Base-by-base conservation (phyloP, 192 early-diverging fungal species). In the Linnemannia hyalina region DNA sequence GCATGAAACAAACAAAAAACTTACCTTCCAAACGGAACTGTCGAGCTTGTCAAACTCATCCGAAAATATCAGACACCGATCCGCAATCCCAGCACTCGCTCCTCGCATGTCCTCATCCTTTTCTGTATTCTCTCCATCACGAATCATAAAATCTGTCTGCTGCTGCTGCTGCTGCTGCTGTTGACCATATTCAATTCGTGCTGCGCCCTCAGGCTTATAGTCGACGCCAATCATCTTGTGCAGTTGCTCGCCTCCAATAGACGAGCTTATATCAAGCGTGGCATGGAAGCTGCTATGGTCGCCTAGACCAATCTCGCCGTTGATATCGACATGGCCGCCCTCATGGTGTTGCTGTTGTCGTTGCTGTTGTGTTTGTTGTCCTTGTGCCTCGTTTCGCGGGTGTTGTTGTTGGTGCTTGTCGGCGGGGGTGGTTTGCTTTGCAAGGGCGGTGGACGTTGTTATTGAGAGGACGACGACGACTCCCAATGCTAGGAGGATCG, bases 11-110 rank as follows among this genome's bases (percentile, higher is more conserved):
- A 46, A 40, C 38, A 40, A 40, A 35, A 40, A 40, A 23, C 78
- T 78, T 73, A 86, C 78, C 75, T 41, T 73, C 84, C 84, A 81
- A 32, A 81, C 38, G 6, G 75, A 80, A 40, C 77, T 77, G 54
- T 86, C 79, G 63, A 86, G 42, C n/a, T 40, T 73, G n/a, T 86
- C 84, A 81, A 86, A 86, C 41, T 86, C 80, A 36, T 86, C 84
- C 36, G 42, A 47, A 41, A 86, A 86, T 3, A 86, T 0, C n/a
- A 81, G 32, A 29, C 82, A 86, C 15, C 38, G 44, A 29, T 76
- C 29, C 13, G 35, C 40, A 20, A n/a, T 20, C 47, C 29, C 26
- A 26, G 15, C 35, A 8, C 55, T 36, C 32, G 73, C 18, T 60
- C 22, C 20, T 6, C 8, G 32, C 22, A 52, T 46, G 20, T 0